Evolutionary conservation across 2,329 filamentous ascomycete genomes (phyloP).

Genomic region (Saccharata proteae): DNA sequence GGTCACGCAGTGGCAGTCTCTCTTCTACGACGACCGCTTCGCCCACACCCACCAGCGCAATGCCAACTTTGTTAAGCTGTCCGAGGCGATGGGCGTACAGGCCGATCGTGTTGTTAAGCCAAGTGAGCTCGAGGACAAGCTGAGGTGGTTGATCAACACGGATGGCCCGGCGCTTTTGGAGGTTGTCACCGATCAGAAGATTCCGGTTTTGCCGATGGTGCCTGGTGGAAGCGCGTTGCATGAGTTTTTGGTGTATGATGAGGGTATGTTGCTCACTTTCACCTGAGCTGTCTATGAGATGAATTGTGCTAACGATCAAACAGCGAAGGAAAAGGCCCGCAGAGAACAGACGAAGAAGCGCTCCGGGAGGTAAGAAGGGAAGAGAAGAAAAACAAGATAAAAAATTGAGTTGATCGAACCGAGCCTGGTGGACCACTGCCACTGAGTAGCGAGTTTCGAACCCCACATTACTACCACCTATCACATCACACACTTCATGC

Average conservation of each 20-base stretch:
- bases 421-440: no score
- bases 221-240: conserved; percentile 76
- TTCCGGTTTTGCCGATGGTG: conserved; percentile 96
- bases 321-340: conserved; percentile 56
- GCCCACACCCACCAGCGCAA: conserved; percentile 89
- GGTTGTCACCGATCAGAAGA: conserved; percentile 78
- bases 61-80: conserved; percentile 89
- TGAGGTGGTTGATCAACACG: conserved; percentile 73
- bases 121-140: conserved; percentile 61
- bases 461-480: no score
- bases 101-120: conserved; percentile 60
- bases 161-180: conserved; percentile 91
- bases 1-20: conserved; percentile 97
- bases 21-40: conserved; percentile 93
- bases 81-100: conserved; percentile 82
- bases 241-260: conserved; percentile 85
- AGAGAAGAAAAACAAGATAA: no score
- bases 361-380: conserved; percentile 33
- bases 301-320: conserved; percentile 22
- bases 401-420: no score
- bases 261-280: conserved; percentile 42
- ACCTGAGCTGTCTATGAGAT: not conserved
- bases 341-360: conserved; percentile 55
- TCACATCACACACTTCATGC: no score
- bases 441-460: no score